Evolutionary conservation across 345 rosid species (phyloP), one percentile per base, ranked within the genome.

Genomic region (Linum lewisii): DNA sequence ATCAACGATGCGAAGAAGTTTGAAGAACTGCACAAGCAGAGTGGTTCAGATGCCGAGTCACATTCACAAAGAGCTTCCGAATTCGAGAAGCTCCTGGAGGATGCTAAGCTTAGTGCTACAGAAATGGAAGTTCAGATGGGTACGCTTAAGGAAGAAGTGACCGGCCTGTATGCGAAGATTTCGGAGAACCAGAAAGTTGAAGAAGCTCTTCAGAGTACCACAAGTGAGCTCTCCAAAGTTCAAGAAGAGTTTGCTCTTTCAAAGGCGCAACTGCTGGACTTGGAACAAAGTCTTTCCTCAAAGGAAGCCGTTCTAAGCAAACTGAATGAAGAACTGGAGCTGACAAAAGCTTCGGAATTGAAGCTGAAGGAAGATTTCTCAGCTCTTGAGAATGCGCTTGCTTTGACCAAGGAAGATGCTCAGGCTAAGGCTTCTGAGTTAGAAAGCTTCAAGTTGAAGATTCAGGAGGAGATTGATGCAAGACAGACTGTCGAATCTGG

Each of bases 1-100:
- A 72, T 63, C 4, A 75, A 63, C 18, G 96, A 88, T 67, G 82
- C 86, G 24, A 78, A 63, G 75, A 88, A 79, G 74, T 89, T 78
- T 51, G 94, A 93, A 76, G 95, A 84, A 67, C 73, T 93, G 75
- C 97, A 87, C 68, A 81, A 76, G 65, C 66, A 87, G 74, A 85
- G 86, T 23, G 84, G 86, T 23, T 81, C 77, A 21, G 90, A 79
- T 71, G 94, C 90, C 16, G 97, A 89, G 69, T 82, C 87, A 54
- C 86, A 85, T 78, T 67, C 78, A 6, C 84, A 79, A 68, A 80
- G 78, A 67, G 97, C 94, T 57, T 63, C 59, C 78, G 97, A 89
- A 71, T 87, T 84, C 25, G 94, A 84, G 67, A 80, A 67, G 78
- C 73, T 85, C 67, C 88, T 89, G 70, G 79, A 84, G 61, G 77